Percentiles rank a stretch among this genome's conserved stretches.
Conservation (phyloP, 2,329 filamentous ascomycete species). For the Ophiosphaerella herpotricha region DNA sequence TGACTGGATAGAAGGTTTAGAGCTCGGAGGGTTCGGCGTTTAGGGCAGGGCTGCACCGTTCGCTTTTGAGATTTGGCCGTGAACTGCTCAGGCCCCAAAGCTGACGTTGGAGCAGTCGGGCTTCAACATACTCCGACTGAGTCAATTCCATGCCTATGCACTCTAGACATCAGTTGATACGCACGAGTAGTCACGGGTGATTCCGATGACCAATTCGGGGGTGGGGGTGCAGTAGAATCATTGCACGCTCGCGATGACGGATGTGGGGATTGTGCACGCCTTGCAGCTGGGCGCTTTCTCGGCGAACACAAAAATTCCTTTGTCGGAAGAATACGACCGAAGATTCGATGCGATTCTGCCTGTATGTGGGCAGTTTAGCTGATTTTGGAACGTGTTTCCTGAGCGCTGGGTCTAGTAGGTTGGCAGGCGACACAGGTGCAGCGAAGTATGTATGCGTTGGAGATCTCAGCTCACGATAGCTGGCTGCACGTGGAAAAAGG, state of each 20-base stretch:
- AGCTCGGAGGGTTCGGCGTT: slow-evolving; percentile 18
- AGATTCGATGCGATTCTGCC: slow-evolving; percentile 13
- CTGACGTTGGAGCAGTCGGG: slow-evolving; percentile 10
- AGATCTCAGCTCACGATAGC: background rate
- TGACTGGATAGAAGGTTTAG: slow-evolving; percentile 1
- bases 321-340: slow-evolving; percentile 20
- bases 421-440: background rate
- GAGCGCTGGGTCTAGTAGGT: background rate
- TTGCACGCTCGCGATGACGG: slow-evolving; percentile 24
- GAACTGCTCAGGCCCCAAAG: slow-evolving; percentile 4
- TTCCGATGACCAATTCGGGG: slow-evolving; percentile 7
- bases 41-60: slow-evolving; percentile 1
- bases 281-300: slow-evolving; percentile 22
- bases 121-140: background rate
- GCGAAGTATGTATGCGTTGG: background rate
- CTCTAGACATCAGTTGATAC: background rate
- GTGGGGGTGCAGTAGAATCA: background rate
- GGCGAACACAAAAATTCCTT: slow-evolving; percentile 7
- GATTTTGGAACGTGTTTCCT: slow-evolving; percentile 1
- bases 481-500: background rate
- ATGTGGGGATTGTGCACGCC: slow-evolving; percentile 15
- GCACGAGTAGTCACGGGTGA: background rate
- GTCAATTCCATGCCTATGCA: slow-evolving; percentile 1
- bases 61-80: slow-evolving; percentile 3
- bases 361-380: slow-evolving; percentile 5